Base-by-base conservation (phyloP, 129 eudicot species). In the Pulicaria dysenterica region DNA sequence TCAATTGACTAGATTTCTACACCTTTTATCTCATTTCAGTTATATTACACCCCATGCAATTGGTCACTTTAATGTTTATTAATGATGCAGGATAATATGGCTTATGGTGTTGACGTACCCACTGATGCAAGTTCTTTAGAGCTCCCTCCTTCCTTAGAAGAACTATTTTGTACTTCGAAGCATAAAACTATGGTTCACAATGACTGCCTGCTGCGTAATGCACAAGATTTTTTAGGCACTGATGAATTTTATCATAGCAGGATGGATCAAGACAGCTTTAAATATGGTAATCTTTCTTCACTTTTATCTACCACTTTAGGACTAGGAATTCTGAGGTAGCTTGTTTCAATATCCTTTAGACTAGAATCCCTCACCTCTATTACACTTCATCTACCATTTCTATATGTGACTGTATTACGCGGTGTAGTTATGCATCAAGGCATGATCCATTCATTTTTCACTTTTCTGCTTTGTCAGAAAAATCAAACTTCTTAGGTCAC, bases 51-150 rank as follows among this genome's bases (percentile, higher is more conserved):
- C 58, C 49, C 58, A 68, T 75, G 69, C 55, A 11, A 69, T 69
- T 69, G 65, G 59, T 37, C 10, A 64, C 45, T 47, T 61, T 74
- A 50, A 57, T 40, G 73, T 58, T 39, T 37, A 39, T 75, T 54
- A 10, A 42, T 37, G 50, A 51, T 81, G 73, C 76, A 85, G 91
- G 86, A 86, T 74, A 50, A 79, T 50, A 58, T 83, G 73, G 70
- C 71, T 77, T 69, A 70, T 73, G 84, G 77, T 78, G 70, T 72
- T 77, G 76, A 80, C 54, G 40, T 73, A 58, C 77, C 84, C 56
- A 51, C 56, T 37, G 55, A 54, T 68, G 75, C 55, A 56, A 71
- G 56, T 78, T 76, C 51, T 15, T 39, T 69, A 48, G 82, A 85
- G 54, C 72, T 79, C 24, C 75, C 87, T 57, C 58, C 80, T 67